phyloP scores from a whole-genome alignment of 2,329 filamentous ascomycete genomes.

The Microsporum audouinii region DNA sequence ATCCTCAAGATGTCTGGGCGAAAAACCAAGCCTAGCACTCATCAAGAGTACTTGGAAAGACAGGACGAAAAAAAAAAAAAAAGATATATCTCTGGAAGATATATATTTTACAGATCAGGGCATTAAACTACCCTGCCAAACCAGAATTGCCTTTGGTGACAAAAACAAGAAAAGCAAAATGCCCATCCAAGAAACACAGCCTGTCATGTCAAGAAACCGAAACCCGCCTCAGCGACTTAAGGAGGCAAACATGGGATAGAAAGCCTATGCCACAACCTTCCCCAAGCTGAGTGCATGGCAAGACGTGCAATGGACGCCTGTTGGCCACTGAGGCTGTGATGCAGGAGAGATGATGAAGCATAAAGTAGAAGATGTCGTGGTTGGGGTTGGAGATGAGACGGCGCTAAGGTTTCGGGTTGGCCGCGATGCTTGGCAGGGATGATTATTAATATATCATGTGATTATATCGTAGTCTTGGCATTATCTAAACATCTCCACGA shows the following conservation, averaged over 20 bases:
- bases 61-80: background rate
- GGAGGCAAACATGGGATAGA: background rate
- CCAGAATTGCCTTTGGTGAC: background rate
- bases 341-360: background rate
- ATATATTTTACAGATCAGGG: background rate
- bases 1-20: background rate
- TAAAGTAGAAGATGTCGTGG: background rate
- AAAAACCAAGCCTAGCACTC: background rate
- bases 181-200: background rate
- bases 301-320: background rate
- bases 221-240: background rate
- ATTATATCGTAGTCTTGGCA: no score
- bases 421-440: background rate
- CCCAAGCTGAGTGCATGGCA: background rate
- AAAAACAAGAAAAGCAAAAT: background rate
- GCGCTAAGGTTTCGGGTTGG: slow-evolving; percentile 4
- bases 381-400: background rate
- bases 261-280: background rate
- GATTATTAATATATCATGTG: background rate
- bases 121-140: background rate
- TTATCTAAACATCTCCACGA: no score
- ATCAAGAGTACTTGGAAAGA: background rate
- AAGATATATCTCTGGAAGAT: background rate
- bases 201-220: background rate
- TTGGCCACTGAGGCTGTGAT: slow-evolving; percentile 1